Percentiles rank a stretch among this genome's conserved stretches.
phyloP scores from a whole-genome alignment of 305 asterid genomes.

The Solanum hybrid region DNA sequence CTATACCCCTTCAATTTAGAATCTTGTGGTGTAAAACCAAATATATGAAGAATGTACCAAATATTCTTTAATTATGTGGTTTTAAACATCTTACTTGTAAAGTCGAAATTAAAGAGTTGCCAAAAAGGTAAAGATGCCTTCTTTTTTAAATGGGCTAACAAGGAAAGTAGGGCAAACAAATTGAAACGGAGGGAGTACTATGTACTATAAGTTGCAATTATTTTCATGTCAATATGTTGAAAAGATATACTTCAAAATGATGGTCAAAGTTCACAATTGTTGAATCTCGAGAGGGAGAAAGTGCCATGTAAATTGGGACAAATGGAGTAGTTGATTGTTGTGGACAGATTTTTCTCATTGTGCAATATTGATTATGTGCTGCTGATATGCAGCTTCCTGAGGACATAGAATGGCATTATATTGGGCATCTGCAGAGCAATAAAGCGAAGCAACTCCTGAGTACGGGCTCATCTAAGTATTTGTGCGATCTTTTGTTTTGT shows the following conservation, averaged over 20 bases:
- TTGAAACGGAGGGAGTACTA: neutral
- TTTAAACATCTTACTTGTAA: neutral
- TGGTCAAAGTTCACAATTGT: neutral
- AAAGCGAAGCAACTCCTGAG: conserved; percentile 71
- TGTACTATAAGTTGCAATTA: neutral
- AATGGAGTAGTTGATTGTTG: neutral
- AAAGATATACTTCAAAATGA: neutral
- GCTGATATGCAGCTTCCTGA: conserved; percentile 51
- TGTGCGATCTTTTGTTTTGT: neutral
- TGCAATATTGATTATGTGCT: neutral
- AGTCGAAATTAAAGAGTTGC: neutral
- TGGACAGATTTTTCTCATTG: neutral
- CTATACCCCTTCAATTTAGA: no score
- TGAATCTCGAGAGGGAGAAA: neutral
- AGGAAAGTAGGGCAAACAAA: neutral
- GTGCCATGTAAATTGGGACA: neutral
- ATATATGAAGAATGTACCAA: neutral
- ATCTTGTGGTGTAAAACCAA: neutral
- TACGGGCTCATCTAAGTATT: conserved; percentile 14
- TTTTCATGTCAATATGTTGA: neutral
- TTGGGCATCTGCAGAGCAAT: conserved; percentile 91
- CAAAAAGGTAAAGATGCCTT: neutral
- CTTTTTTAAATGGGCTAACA: neutral
- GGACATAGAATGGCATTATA: conserved; percentile 81
- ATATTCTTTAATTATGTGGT: neutral